These are phyloP conservation scores for Ceriops zippeliana DNA, from an alignment of 345 rosid genomes.

Conservation along the genomic window DNA sequence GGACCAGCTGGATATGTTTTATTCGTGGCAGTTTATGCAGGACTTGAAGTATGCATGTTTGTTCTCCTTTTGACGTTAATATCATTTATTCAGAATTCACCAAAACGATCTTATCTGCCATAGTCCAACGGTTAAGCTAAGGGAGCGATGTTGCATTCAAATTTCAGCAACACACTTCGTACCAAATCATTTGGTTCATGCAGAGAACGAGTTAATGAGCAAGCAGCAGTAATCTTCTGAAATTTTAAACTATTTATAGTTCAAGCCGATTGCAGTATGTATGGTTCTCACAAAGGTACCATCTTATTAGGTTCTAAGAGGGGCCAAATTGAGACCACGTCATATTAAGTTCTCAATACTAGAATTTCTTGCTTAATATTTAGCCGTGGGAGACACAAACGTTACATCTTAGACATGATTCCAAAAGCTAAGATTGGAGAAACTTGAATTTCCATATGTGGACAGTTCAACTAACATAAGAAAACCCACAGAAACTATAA, in stretches of 20 bases:
- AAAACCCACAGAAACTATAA: not conserved
- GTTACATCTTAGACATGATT: not conserved
- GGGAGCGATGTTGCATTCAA: too few species aligned
- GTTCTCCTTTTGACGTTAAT: too few species aligned
- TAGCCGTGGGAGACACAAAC: not conserved
- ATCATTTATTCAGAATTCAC: too few species aligned
- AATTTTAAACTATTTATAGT: not conserved
- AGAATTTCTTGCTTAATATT: not conserved
- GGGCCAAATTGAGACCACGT: too few species aligned
- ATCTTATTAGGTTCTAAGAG: not conserved
- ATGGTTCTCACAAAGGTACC: not conserved
- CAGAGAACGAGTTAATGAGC: not conserved
- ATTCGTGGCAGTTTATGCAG: too few species aligned
- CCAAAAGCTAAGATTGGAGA: not conserved
- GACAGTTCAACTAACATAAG: conserved; percentile 1
- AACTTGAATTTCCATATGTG: not conserved
- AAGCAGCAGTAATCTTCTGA: not conserved
- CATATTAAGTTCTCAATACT: not conserved
- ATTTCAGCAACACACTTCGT: too few species aligned
- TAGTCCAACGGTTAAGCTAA: too few species aligned
- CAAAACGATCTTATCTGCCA: too few species aligned
- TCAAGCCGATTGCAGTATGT: not conserved
- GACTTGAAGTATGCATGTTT: too few species aligned
- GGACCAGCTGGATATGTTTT: too few species aligned
- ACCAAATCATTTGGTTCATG: too few species aligned